Conservation (phyloP, 2,329 filamentous ascomycete species). For the Lizonia empirigonia region DNA sequence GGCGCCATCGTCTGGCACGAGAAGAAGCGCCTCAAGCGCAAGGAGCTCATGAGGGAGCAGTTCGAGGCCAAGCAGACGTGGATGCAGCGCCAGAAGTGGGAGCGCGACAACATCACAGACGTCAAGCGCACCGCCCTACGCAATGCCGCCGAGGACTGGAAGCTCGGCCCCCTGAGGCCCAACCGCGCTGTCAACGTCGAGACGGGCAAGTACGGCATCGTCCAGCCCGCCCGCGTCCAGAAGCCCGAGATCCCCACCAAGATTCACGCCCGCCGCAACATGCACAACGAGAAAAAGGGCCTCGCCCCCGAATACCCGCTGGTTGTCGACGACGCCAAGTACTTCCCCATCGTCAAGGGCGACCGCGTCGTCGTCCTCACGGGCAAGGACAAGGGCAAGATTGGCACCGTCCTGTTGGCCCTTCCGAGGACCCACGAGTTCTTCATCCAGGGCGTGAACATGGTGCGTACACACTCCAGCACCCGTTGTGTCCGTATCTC, state of each 20-base stretch:
- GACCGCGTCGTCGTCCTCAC: slow-evolving; percentile 84
- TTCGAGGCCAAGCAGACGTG: slow-evolving; percentile 38
- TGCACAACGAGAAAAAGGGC: slow-evolving; percentile 27
- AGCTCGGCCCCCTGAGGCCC: slow-evolving; percentile 77
- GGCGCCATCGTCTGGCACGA: slow-evolving; percentile 41
- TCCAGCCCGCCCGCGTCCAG: slow-evolving; percentile 44
- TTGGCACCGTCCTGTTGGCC: slow-evolving; percentile 71
- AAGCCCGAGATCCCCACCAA: slow-evolving; percentile 49
- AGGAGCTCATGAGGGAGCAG: slow-evolving; percentile 31
- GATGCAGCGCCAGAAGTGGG: slow-evolving; percentile 27
- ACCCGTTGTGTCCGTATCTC: not conserved
- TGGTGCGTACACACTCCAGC: slow-evolving; percentile 31
- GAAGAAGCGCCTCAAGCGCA: slow-evolving; percentile 31
- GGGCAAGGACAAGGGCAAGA: slow-evolving; percentile 81
- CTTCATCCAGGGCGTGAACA: slow-evolving; percentile 49
- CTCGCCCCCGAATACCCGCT: slow-evolving; percentile 33
- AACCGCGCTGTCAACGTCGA: slow-evolving; percentile 70
- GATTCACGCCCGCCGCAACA: slow-evolving; percentile 34
- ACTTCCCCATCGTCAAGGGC: slow-evolving; percentile 53
- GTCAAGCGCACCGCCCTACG: slow-evolving; percentile 57
- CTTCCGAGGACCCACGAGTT: slow-evolving; percentile 44
- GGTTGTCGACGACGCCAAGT: slow-evolving; percentile 38
- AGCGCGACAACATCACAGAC: slow-evolving; percentile 30
- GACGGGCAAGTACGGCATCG: slow-evolving; percentile 64
- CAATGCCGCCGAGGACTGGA: slow-evolving; percentile 75